phyloP scores from a whole-genome alignment of 495 filamentous ascomycete species.

The Annulohypoxylon maeteangense region DNA sequence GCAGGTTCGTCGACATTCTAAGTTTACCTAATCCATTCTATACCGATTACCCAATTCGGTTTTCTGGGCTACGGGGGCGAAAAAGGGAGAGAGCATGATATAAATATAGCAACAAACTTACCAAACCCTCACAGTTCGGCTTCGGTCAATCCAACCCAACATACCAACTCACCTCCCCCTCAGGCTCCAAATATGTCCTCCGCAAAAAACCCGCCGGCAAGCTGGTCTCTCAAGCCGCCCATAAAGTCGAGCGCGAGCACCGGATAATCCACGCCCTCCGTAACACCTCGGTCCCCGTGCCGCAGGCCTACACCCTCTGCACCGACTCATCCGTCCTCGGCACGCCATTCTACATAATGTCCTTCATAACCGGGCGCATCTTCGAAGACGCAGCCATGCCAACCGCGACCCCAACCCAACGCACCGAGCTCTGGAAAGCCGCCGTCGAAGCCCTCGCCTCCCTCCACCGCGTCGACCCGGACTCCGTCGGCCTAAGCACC shows the following conservation, averaged over 20 bases:
- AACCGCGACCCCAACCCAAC: conserved; percentile 68
- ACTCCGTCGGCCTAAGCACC: conserved; percentile 69
- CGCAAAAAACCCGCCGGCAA: conserved; percentile 96
- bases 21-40: background rate
- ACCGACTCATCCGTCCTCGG: conserved; percentile 81
- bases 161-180: conserved; percentile 81
- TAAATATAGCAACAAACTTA: conserved; percentile 7
- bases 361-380: conserved; percentile 90
- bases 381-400: conserved; percentile 90
- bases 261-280: conserved; percentile 86
- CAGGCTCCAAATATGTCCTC: conserved; percentile 76
- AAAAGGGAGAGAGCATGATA: background rate
- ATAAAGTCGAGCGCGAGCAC: conserved; percentile 96
- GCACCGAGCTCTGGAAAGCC: conserved; percentile 84
- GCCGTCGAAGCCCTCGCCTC: conserved; percentile 85
- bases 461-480: conserved; percentile 79
- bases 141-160: conserved; percentile 98
- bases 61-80: background rate
- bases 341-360: conserved; percentile 97
- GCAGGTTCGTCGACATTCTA: conserved; percentile 69
- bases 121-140: conserved; percentile 72
- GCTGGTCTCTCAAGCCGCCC: conserved; percentile 90
- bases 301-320: conserved; percentile 85
- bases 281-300: conserved; percentile 84
- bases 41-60: background rate